Evolutionary conservation across 176 grass and related monocot species (phyloP).

Genomic region (Musa acuminata): DNA sequence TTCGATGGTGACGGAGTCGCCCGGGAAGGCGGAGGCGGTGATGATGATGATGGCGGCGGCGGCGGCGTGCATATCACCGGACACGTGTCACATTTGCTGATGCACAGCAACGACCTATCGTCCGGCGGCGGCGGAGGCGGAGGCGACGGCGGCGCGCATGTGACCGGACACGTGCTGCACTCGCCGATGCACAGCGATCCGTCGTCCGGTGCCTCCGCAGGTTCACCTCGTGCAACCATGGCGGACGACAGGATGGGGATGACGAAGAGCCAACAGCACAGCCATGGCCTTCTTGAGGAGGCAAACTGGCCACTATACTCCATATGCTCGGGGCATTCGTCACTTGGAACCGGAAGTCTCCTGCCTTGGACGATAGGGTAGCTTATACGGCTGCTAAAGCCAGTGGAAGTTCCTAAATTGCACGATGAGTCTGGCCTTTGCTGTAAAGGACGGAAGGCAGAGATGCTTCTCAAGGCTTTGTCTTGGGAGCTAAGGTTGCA

Average conservation of each 20-base stretch:
- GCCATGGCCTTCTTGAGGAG: background rate
- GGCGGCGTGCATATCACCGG: background rate
- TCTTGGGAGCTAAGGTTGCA: constrained; percentile 12
- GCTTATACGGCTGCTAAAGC: background rate
- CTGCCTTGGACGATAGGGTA: background rate
- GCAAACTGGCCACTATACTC: too few species aligned
- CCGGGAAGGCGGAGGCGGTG: background rate
- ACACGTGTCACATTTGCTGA: constrained; percentile 4
- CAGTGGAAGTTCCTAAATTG: background rate
- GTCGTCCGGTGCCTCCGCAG: background rate
- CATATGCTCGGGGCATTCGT: background rate
- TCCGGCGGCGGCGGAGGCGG: background rate
- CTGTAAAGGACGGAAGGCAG: constrained; percentile 3
- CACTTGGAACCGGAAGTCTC: too few species aligned
- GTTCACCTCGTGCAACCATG: background rate
- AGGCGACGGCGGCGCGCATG: background rate
- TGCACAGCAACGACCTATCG: background rate
- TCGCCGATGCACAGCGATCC: background rate
- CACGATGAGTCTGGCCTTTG: background rate
- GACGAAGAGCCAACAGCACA: background rate
- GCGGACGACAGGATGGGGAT: background rate
- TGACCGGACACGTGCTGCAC: background rate
- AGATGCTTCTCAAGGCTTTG: background rate
- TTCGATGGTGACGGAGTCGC: background rate
- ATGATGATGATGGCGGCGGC: background rate